Evolutionary conservation across 2,329 filamentous ascomycete species (phyloP).

Genomic region (Aspergillus aculeatinus): DNA sequence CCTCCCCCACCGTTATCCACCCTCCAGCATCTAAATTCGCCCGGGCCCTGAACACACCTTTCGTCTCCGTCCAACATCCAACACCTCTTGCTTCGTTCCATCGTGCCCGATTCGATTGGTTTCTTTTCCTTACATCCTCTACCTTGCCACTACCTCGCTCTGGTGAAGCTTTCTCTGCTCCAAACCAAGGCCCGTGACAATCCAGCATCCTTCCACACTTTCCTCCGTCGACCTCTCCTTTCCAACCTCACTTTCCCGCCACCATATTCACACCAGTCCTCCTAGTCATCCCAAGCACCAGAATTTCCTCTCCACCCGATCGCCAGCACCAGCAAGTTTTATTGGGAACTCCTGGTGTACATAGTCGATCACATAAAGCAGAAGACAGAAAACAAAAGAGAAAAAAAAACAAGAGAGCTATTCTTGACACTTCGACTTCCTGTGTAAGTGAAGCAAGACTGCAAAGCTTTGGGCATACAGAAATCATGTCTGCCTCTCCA

Average conservation of each 20-base stretch:
- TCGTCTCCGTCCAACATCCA: constrained; percentile 24
- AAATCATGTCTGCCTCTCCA: constrained; percentile 70
- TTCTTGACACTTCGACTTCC: constrained; percentile 47
- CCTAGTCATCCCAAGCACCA: constrained; percentile 38
- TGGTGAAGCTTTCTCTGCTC: constrained; percentile 21
- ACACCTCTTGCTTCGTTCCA: constrained; percentile 20
- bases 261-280: constrained; percentile 32
- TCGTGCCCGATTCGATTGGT: constrained; percentile 25
- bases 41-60: constrained; percentile 23
- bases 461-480: constrained; percentile 24
- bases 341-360: constrained; percentile 85
- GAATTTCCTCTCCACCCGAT: constrained; percentile 37
- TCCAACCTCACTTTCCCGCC: constrained; percentile 38
- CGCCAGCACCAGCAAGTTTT: constrained; percentile 84
- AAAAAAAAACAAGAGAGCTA: constrained; percentile 47
- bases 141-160: constrained; percentile 25
- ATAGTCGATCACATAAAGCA: constrained; percentile 57
- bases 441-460: constrained; percentile 39
- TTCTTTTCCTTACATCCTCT: constrained; percentile 19
- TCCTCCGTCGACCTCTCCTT: constrained; percentile 31
- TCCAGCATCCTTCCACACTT: constrained; percentile 28
- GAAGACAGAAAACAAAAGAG: constrained; percentile 61
- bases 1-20: constrained; percentile 19
- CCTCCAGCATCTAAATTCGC: constrained; percentile 21
- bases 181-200: constrained; percentile 24